These are phyloP conservation scores for Acarospora socialis DNA, from an alignment of 2,329 filamentous ascomycete genomes.

Conservation along the genomic window DNA sequence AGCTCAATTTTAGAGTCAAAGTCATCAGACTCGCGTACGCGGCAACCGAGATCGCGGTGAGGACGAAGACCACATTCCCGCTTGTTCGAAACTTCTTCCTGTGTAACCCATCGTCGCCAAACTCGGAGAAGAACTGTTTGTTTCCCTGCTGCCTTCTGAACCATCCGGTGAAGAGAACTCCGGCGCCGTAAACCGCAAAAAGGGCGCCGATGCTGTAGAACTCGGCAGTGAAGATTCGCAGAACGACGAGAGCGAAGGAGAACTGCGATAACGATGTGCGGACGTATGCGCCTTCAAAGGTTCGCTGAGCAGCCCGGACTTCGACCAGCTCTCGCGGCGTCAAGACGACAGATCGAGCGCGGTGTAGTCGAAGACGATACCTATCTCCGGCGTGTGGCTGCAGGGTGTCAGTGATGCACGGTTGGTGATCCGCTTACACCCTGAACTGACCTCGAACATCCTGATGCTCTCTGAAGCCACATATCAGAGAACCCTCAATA, in stretches of 20 bases:
- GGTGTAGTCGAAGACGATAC: slow-evolving; percentile 67
- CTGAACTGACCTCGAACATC: slow-evolving; percentile 11
- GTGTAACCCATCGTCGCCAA: slow-evolving; percentile 44
- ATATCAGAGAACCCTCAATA: too few species aligned
- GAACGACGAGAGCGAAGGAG: slow-evolving; percentile 88
- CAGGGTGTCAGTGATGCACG: neutral
- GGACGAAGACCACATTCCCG: slow-evolving; percentile 49
- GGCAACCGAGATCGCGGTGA: slow-evolving; percentile 47
- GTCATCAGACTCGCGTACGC: slow-evolving; percentile 47
- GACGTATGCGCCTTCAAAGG: slow-evolving; percentile 93
- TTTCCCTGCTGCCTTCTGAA: slow-evolving; percentile 87
- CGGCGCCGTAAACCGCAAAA: slow-evolving; percentile 81
- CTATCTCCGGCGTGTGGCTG: slow-evolving; percentile 55
- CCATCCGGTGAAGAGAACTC: slow-evolving; percentile 66
- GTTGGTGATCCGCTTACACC: neutral
- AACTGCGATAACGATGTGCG: too few species aligned
- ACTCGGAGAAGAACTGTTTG: slow-evolving; percentile 65
- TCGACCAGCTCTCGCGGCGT: slow-evolving; percentile 80
- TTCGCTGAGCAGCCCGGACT: slow-evolving; percentile 85
- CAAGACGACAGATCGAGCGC: slow-evolving; percentile 68
- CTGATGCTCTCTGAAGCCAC: slow-evolving; percentile 12
- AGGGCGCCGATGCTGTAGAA: slow-evolving; percentile 96
- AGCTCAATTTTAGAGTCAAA: slow-evolving; percentile 38
- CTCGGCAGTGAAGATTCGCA: slow-evolving; percentile 92
- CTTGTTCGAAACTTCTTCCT: slow-evolving; percentile 50